Conservation (phyloP, 139 green algal genomes). For the Chlorella vulgaris region DNA sequence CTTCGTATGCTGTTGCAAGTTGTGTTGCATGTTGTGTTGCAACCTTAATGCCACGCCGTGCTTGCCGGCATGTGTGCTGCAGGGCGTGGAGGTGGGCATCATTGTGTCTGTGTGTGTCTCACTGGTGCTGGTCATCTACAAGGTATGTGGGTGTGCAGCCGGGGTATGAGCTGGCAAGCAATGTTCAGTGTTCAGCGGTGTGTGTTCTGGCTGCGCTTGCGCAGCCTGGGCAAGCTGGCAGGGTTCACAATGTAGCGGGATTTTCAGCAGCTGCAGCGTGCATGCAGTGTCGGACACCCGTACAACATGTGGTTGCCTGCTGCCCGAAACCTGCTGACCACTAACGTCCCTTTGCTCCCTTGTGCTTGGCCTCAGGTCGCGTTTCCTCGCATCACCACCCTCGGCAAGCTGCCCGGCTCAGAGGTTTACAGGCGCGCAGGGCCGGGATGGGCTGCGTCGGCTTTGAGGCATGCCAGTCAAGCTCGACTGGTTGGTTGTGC, state of each 20-base stretch:
- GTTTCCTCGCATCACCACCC: constrained; percentile 38
- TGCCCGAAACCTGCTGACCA: too few relatives aligned
- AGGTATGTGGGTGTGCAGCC: neutral
- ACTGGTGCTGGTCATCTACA: constrained; percentile 49
- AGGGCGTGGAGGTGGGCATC: constrained; percentile 48
- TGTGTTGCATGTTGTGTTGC: too few relatives aligned
- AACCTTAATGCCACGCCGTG: too few relatives aligned
- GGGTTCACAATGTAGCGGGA: neutral
- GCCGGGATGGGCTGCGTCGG: neutral
- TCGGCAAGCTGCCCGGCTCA: constrained; percentile 41
- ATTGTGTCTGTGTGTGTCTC: constrained; percentile 36
- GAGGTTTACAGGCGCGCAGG: constrained; percentile 30
- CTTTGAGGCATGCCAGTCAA: too few relatives aligned
- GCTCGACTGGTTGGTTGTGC: too few relatives aligned
- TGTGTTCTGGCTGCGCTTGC: neutral
- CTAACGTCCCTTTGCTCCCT: neutral
- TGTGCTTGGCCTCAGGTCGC: neutral
- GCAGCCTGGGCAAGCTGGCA: too few relatives aligned
- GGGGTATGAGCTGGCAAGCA: too few relatives aligned
- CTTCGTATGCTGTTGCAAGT: too few relatives aligned
- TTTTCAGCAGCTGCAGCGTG: too few relatives aligned
- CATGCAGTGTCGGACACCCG: too few relatives aligned
- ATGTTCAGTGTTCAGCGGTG: too few relatives aligned
- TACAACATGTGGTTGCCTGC: too few relatives aligned
- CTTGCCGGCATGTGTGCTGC: neutral